phyloP scores from a whole-genome alignment of 805 yeast species.

The Candida lessepsii region DNA sequence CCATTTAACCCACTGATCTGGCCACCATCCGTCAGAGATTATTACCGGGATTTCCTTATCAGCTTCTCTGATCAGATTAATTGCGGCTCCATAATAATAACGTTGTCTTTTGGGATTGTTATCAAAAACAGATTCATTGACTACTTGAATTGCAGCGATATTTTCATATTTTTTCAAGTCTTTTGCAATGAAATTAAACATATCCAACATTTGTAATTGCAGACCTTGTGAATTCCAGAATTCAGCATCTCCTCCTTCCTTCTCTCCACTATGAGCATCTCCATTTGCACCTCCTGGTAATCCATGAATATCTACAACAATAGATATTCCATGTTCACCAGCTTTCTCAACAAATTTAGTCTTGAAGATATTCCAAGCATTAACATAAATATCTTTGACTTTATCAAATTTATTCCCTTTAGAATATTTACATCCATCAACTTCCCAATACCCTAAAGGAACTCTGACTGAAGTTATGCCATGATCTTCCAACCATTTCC shows the following conservation, averaged over 20 bases:
- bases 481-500: constrained; percentile 66
- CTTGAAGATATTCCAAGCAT: constrained; percentile 70
- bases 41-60: constrained; percentile 65
- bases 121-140: constrained; percentile 77
- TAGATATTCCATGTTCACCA: constrained; percentile 58
- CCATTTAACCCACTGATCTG: constrained; percentile 74
- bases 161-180: constrained; percentile 62
- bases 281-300: constrained; percentile 91
- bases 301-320: constrained; percentile 83
- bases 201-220: constrained; percentile 46
- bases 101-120: constrained; percentile 48
- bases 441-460: constrained; percentile 91
- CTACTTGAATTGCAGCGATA: constrained; percentile 78
- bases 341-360: constrained; percentile 58
- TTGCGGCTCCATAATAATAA: constrained; percentile 64
- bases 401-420: constrained; percentile 62
- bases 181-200: constrained; percentile 58
- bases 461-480: constrained; percentile 81
- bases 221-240: constrained; percentile 56
- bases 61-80: constrained; percentile 53
- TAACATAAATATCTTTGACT: constrained; percentile 53
- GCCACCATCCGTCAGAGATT: constrained; percentile 95
- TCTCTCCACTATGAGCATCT: constrained; percentile 79
- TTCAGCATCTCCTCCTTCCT: constrained; percentile 49
- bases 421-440: constrained; percentile 60